Evolutionary conservation across 306 rosid species (phyloP).

Genomic region (Cucurbita maxima): DNA sequence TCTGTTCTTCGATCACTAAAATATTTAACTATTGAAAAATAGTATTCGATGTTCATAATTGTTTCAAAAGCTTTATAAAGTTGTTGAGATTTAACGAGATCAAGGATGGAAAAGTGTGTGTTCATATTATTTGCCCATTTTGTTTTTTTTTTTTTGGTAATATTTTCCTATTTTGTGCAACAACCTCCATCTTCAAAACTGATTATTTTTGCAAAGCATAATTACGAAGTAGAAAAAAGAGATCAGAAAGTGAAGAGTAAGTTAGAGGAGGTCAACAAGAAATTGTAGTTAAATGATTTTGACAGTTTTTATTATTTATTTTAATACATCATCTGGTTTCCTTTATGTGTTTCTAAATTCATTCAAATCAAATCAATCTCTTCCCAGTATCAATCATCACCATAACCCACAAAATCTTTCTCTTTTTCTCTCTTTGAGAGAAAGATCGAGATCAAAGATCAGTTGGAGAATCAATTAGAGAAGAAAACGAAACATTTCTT

Average conservation of each 20-base stretch:
- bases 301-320: constrained; percentile 5
- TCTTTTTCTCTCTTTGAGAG: neutral
- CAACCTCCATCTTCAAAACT: neutral
- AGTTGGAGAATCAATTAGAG: no score
- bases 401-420: neutral
- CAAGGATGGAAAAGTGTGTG: neutral
- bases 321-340: neutral
- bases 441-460: neutral
- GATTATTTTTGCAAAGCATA: neutral
- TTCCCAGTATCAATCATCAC: neutral
- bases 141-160: neutral
- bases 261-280: constrained; percentile 11
- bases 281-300: constrained; percentile 13
- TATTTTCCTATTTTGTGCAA: neutral
- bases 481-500: no score
- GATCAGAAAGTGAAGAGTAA: neutral
- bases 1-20: no score
- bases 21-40: no score
- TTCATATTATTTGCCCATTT: neutral
- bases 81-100: neutral
- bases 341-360: neutral
- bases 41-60: neutral
- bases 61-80: neutral
- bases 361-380: neutral
- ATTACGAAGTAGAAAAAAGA: neutral